Conservation (phyloP, 2,329 filamentous ascomycete genomes). For the Dryadomyces quercus-mongolicae region DNA sequence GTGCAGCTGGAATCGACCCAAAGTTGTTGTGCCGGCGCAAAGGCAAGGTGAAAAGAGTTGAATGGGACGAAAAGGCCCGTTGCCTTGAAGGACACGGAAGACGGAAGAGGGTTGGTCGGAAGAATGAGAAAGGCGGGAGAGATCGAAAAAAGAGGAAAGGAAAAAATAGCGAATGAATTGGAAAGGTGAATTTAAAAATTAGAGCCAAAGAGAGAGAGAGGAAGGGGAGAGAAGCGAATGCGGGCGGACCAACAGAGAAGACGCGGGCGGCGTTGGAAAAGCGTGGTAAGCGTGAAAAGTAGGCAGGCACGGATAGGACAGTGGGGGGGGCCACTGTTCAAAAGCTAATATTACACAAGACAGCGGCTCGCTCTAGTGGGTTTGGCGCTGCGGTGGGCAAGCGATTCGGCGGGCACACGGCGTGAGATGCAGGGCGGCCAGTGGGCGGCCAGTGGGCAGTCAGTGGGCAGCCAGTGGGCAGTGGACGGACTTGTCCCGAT, state of each 20-base stretch:
- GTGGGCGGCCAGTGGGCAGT: not conserved
- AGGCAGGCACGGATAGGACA: not conserved
- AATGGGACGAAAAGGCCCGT: not conserved
- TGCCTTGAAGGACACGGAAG: not conserved
- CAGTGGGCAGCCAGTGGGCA: not conserved
- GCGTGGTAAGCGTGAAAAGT: not conserved
- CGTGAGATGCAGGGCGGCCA: not conserved
- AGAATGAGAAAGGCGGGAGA: conserved; percentile 15
- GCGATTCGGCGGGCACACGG: not conserved
- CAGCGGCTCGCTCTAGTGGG: not conserved
- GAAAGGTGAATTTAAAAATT: conserved; percentile 2
- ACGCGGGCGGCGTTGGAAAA: not conserved
- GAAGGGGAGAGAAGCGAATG: not conserved
- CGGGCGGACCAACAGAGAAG: not conserved
- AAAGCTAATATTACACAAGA: conserved; percentile 1
- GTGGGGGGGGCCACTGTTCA: not conserved
- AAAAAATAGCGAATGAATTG: not conserved
- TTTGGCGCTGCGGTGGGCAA: not conserved
- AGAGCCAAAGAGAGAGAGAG: not conserved
- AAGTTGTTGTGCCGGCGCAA: conserved; percentile 10
- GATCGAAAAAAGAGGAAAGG: not conserved
- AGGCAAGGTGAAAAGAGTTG: not conserved
- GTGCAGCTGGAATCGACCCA: conserved; percentile 42
- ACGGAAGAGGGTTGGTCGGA: not conserved
- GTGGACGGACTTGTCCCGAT: not conserved